Base-by-base conservation (phyloP, 352 stramenopile genomes). In the Phytophthora sp. region DNA sequence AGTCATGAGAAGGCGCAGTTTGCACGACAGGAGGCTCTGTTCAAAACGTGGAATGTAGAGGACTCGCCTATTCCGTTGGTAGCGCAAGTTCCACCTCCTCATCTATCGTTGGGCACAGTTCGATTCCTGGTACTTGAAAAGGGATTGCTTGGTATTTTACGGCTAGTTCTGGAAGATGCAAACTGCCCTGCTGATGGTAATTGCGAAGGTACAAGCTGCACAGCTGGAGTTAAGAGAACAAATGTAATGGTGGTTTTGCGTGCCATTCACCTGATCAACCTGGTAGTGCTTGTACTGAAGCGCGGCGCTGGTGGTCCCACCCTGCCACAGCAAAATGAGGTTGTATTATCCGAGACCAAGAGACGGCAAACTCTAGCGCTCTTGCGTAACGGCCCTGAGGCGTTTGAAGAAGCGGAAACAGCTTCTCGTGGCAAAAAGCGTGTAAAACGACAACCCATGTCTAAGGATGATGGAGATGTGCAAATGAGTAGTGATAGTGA, bases 1-100 rank as follows among this genome's bases (percentile, higher is more conserved):
- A 70, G 78, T 4, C 87, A 96, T 41, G 84, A 94, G 56, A 91
- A 92, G 38, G 84, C 87, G 0, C 87, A 95, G 52, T 87, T 87
- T 68, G 72, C 76, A 21, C 72, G 87, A 27, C 83, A 94, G 17
- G 87, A 94, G 61, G 85, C 84, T n/a, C 59, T 95, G 23, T 93
- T 94, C 58, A 92, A 90, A 61, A 73, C 51, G 10, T 95, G 84
- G 84, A 92, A 88, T 28, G 69, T 85, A 5, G 82, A 91, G 15
- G 77, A 92, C 31, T 43, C 70, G 4, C 78, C 84, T 2, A 88
- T 95, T 50, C 82, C 87, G 13, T 66, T 92, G 24, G 80, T 95
- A 13, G 51, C 78, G 3, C 67, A 83, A 45, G 39, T 94, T 13
- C 83, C 82, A 13, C 70, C 72, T 8, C 72, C 72, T 3, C 83